Conservation (phyloP, 2,329 filamentous ascomycete genomes). For the Chaetomiaceae sp. region DNA sequence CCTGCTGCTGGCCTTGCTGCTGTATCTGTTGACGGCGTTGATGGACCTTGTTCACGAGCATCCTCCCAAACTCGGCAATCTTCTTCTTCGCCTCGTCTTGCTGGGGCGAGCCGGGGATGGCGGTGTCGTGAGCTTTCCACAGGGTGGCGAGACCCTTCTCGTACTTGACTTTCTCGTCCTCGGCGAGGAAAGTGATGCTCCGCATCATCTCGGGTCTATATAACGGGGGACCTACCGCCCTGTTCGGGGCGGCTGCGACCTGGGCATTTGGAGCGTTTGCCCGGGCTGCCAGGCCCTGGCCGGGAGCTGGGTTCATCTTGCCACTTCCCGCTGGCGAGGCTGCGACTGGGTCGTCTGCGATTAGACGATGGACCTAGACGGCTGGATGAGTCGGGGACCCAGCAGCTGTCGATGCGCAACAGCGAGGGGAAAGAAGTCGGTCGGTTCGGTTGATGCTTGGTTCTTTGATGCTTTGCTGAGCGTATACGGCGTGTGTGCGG, state of each 20-base stretch:
- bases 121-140: constrained; percentile 49
- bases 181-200: constrained; percentile 44
- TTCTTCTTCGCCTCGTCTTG: constrained; percentile 51
- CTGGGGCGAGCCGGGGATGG: constrained; percentile 42
- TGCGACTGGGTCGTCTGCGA: too few relatives aligned
- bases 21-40: constrained; percentile 32
- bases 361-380: not conserved
- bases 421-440: too few relatives aligned
- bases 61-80: constrained; percentile 56
- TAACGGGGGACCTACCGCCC: constrained; percentile 28
- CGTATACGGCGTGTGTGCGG: not conserved
- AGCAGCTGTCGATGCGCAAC: not conserved
- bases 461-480: not conserved
- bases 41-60: constrained; percentile 45
- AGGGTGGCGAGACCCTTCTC: constrained; percentile 50
- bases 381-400: too few relatives aligned
- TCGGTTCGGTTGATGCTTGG: too few relatives aligned
- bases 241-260: constrained; percentile 1
- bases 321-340: not conserved
- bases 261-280: constrained; percentile 13
- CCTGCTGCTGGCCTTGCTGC: constrained; percentile 21
- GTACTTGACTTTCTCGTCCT: constrained; percentile 55
- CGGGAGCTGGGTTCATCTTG: constrained; percentile 21
- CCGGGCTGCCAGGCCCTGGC: constrained; percentile 18
- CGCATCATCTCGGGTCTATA: constrained; percentile 51